Evolutionary conservation across 805 yeast species (phyloP).

Genomic region (Ogataea polymorpha): DNA sequence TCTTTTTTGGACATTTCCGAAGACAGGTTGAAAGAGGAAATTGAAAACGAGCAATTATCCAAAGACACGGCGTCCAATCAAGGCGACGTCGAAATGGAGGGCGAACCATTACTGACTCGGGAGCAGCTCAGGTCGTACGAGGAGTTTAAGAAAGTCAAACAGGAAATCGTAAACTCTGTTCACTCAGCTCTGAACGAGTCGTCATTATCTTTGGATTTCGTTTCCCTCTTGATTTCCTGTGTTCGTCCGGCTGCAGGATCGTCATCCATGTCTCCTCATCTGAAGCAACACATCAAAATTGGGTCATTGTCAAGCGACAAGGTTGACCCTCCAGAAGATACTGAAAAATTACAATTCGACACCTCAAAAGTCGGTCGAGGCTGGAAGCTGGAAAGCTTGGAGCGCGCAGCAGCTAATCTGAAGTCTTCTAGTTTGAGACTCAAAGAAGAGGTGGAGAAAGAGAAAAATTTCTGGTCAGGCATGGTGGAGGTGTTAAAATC

Average conservation of each 20-base stretch:
- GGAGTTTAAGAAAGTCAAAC: constrained; percentile 47
- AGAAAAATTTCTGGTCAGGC: constrained; percentile 66
- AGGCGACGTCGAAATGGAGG: constrained; percentile 17
- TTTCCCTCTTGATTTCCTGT: constrained; percentile 76
- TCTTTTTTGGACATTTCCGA: constrained; percentile 60
- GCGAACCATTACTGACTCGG: constrained; percentile 11
- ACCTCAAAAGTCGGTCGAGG: constrained; percentile 56
- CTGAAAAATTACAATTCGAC: constrained; percentile 19
- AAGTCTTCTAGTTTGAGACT: constrained; percentile 50
- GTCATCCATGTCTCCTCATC: constrained; percentile 82
- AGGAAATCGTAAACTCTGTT: constrained; percentile 50
- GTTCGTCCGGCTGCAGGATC: constrained; percentile 83
- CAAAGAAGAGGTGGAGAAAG: constrained; percentile 53
- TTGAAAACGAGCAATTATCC: constrained; percentile 19
- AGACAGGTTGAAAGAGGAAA: constrained; percentile 46
- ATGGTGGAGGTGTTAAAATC: constrained; percentile 40
- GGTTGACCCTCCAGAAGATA: constrained; percentile 28
- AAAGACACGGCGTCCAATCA: constrained; percentile 17
- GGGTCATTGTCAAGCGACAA: constrained; percentile 64
- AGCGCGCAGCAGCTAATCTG: constrained; percentile 51
- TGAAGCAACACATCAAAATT: constrained; percentile 68
- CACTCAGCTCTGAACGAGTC: constrained; percentile 82
- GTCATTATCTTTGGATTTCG: constrained; percentile 81
- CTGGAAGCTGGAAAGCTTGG: constrained; percentile 78
- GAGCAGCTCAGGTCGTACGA: constrained; percentile 27